A percentile compares a stretch with the other conserved stretches of the same genome.
phyloP scores from a whole-genome alignment of 2,329 filamentous ascomycete genomes.

The Arthrobotrys iridis region DNA sequence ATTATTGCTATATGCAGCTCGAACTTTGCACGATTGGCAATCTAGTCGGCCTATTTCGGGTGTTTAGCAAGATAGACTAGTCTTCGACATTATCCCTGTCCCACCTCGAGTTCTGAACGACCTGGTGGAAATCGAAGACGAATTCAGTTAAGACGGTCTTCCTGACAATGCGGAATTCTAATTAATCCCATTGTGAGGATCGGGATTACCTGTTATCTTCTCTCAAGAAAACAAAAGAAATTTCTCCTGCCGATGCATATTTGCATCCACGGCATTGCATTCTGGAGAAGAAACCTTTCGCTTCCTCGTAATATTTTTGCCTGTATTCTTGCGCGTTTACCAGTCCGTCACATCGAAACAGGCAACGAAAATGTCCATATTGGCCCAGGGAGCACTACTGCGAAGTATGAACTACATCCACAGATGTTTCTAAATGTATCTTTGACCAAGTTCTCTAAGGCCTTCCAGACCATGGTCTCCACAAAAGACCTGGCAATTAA shows the following conservation, averaged over 20 bases:
- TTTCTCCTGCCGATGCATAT: not conserved
- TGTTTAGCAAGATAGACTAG: conserved; percentile 6
- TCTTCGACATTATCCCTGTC: not conserved
- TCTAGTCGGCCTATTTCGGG: conserved; percentile 25
- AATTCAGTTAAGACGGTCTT: not conserved
- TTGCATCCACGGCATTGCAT: not conserved
- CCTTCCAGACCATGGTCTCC: not conserved
- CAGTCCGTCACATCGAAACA: no score
- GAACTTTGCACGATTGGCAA: conserved; percentile 28
- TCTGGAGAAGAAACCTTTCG: no score
- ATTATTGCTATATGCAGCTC: not conserved
- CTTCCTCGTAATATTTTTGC: no score
- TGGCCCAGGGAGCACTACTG: no score
- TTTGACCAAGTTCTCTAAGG: not conserved
- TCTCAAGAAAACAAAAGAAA: not conserved
- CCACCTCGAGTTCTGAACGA: not conserved
- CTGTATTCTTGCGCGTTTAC: no score
- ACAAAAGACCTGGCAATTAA: conserved; percentile 17
- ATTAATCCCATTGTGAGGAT: not conserved
- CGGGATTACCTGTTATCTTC: conserved; percentile 15
- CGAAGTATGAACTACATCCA: not conserved
- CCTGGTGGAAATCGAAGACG: conserved; percentile 9
- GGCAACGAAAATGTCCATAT: no score
- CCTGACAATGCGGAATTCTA: not conserved
- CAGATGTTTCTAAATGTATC: not conserved